Evolutionary conservation across 257 asterid species (phyloP).

Genomic region (Nicotiana tabacum): DNA sequence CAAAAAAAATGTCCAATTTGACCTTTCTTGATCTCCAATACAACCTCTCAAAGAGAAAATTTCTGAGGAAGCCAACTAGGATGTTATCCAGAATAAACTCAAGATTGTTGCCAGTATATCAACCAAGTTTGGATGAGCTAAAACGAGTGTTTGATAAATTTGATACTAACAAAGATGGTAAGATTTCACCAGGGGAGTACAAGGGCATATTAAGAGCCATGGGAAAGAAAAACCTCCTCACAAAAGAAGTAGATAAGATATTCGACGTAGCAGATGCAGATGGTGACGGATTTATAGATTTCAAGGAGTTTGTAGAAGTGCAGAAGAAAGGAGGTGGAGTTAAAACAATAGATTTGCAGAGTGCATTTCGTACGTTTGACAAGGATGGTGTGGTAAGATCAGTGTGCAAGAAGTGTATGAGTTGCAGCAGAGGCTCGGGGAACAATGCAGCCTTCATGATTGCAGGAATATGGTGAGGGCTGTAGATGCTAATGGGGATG

Average conservation of each 20-base stretch:
- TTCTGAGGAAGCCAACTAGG: constrained; percentile 61
- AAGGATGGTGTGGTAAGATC: constrained; percentile 67
- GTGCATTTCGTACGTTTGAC: constrained; percentile 61
- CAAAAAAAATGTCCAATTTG: constrained; percentile 36
- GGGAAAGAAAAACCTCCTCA: constrained; percentile 41
- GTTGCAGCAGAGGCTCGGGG: constrained; percentile 58
- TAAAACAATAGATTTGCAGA: constrained; percentile 51
- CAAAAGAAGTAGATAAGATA: constrained; percentile 61
- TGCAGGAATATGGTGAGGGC: constrained; percentile 74
- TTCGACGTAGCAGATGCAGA: constrained; percentile 75
- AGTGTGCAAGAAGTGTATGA: constrained; percentile 55
- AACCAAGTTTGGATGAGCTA: constrained; percentile 57
- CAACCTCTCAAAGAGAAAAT: constrained; percentile 50
- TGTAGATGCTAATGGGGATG: constrained; percentile 75
- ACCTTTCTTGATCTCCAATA: constrained; percentile 69
- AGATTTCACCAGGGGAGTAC: constrained; percentile 82
- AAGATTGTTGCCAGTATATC: constrained; percentile 30
- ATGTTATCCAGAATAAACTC: constrained; percentile 54
- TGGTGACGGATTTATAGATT: constrained; percentile 80
- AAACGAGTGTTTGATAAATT: constrained; percentile 63
- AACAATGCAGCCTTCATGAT: constrained; percentile 50
- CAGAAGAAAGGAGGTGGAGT: constrained; percentile 73
- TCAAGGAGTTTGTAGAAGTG: constrained; percentile 75
- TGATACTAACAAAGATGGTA: constrained; percentile 69
- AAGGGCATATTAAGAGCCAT: constrained; percentile 57